phyloP scores from a whole-genome alignment of 2,329 filamentous ascomycete species.

The Fusarium continuum region DNA sequence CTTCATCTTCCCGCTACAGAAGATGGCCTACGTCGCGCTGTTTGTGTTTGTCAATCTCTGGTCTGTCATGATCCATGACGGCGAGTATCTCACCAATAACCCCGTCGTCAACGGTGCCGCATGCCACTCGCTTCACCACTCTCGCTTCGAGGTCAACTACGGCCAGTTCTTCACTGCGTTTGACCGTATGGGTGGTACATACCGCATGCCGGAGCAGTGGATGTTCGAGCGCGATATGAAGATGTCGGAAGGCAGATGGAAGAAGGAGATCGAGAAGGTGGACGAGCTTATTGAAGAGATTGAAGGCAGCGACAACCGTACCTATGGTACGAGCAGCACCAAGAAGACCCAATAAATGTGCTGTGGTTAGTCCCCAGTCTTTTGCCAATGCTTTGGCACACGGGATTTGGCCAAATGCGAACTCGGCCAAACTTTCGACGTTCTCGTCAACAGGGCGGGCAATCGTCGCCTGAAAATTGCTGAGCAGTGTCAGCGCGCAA shows the following conservation, averaged over 20 bases:
- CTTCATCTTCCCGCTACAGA: slow-evolving; percentile 91
- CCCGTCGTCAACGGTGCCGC: slow-evolving; percentile 94
- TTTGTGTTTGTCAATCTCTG: slow-evolving; percentile 96
- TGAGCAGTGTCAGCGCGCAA: not conserved
- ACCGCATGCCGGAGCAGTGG: slow-evolving; percentile 84
- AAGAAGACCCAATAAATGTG: slow-evolving; percentile 55
- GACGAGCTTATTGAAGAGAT: slow-evolving; percentile 80
- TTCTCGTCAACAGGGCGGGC: not conserved
- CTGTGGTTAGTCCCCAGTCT: not conserved
- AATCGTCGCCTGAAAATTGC: not conserved
- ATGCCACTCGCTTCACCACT: slow-evolving; percentile 83
- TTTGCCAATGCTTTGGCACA: not conserved
- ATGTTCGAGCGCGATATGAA: slow-evolving; percentile 87
- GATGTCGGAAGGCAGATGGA: slow-evolving; percentile 84
- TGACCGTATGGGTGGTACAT: slow-evolving; percentile 88
- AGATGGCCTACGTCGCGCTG: slow-evolving; percentile 83
- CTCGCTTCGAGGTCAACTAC: slow-evolving; percentile 72
- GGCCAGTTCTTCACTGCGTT: slow-evolving; percentile 94
- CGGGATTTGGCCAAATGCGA: not conserved
- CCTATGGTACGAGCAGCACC: slow-evolving; percentile 51
- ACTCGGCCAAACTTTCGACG: not conserved
- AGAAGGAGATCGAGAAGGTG: slow-evolving; percentile 66
- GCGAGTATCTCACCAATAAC: slow-evolving; percentile 90
- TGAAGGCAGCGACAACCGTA: slow-evolving; percentile 63
- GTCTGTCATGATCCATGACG: slow-evolving; percentile 96